phyloP scores from a whole-genome alignment of 352 stramenopile genomes.

The Globisporangium cederbergense region DNA sequence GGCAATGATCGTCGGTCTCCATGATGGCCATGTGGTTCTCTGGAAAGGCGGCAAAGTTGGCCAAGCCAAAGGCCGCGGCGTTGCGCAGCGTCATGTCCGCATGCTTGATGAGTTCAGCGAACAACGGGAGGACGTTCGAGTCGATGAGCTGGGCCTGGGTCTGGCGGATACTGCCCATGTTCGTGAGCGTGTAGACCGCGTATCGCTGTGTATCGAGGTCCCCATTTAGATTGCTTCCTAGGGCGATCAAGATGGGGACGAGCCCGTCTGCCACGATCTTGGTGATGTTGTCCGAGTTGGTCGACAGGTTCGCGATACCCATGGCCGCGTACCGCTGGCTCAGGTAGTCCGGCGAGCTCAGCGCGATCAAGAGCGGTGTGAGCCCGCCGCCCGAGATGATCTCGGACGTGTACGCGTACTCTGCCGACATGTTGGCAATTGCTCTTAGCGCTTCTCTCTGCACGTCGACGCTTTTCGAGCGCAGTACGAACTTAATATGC shows the following conservation, averaged over 20 bases:
- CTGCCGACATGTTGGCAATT: slow-evolving; percentile 95
- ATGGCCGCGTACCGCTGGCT: slow-evolving; percentile 94
- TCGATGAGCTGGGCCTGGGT: slow-evolving; percentile 87
- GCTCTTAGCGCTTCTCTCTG: slow-evolving; percentile 92
- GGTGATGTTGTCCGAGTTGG: slow-evolving; percentile 86
- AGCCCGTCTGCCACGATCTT: slow-evolving; percentile 91
- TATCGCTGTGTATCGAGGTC: slow-evolving; percentile 93
- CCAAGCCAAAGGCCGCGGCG: slow-evolving; percentile 87
- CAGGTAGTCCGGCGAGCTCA: slow-evolving; percentile 90
- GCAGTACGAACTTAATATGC: slow-evolving; percentile 94
- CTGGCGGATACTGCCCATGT: slow-evolving; percentile 83
- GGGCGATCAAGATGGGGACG: slow-evolving; percentile 82
- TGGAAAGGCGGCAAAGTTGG: slow-evolving; percentile 92
- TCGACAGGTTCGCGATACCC: slow-evolving; percentile 94
- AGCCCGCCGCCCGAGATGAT: slow-evolving; percentile 91
- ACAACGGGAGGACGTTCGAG: slow-evolving; percentile 62
- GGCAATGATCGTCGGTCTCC: slow-evolving; percentile 31
- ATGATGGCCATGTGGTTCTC: slow-evolving; percentile 90
- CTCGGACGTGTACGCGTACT: slow-evolving; percentile 91
- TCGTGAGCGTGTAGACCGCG: slow-evolving; percentile 91
- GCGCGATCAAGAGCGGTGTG: slow-evolving; percentile 81
- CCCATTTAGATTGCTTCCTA: slow-evolving; percentile 80
- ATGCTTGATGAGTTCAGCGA: slow-evolving; percentile 69
- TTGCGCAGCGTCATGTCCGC: slow-evolving; percentile 86
- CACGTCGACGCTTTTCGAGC: slow-evolving; percentile 89